Evolutionary conservation across 768 basidiomycete species (phyloP), one percentile per base, ranked within the genome.

Genomic region (Hygrophorus pudorinus): DNA sequence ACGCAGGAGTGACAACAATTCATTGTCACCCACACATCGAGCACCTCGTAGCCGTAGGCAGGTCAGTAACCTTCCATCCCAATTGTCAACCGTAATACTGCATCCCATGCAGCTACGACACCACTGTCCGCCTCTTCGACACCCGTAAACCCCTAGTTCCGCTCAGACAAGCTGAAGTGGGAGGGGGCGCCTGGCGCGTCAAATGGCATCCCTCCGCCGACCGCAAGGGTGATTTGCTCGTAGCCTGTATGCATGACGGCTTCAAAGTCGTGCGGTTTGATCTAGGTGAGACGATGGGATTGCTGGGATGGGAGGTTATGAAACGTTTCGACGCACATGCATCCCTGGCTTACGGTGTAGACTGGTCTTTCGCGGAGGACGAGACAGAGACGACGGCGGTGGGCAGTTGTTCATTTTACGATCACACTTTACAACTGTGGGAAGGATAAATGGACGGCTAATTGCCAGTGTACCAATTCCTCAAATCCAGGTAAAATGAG

Each of bases 191-290:
- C 9, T 99, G 96, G 96, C 76, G 96, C 13, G 80, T 90, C 46
- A 92, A 94, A 60, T 99, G 92, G 90, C 91, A 98, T 62, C 91
- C 93, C 5, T 75, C 73, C 4, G 50, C 70, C 2, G 52, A 56
- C n/a, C 73, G 91, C 36, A 74, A 71, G 49, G 55, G 73, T 30
- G 86, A 93, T 55, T 70, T 98, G 1, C 73, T 97, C 14, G 79
- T 91, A n/a, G 96, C 93, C 0, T 91, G 87, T 56, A 99, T 98
- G 96, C 93, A 94, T 57, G 91, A 91, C 50, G 93, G 94, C 8
- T 93, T 90, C 73, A 96, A 96, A 57, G 70, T 94, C 5, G 59
- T 91, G 37, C 67, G 61, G 1, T 77, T 87, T 46, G 62, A 58
- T 33, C 43, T 42, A 32, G 29, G n/a, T 13, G 40, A 33, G 21